A percentile compares a stretch with the other conserved stretches of the same genome.
These are phyloP conservation scores for Aspergillus pseudoviridinutans DNA, from an alignment of 2,329 filamentous ascomycete genomes.

Conservation along the genomic window DNA sequence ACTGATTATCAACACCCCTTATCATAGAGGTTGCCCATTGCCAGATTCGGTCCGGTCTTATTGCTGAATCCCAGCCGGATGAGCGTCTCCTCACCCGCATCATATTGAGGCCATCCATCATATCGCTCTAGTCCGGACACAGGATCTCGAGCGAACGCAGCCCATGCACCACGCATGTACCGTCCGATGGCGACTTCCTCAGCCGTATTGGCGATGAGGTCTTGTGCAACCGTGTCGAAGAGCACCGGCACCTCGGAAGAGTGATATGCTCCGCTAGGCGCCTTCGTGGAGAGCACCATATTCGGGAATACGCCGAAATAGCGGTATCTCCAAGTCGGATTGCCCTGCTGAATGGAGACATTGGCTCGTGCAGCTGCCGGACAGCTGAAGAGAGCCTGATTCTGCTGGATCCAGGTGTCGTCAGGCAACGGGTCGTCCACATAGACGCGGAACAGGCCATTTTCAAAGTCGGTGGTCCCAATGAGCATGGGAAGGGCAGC, in stretches of 20 bases:
- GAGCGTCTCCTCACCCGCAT: background rate
- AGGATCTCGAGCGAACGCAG: background rate
- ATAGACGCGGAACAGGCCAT: background rate
- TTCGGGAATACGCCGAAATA: too few relatives aligned
- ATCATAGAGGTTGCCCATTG: background rate
- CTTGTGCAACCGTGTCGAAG: background rate
- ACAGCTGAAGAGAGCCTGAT: background rate
- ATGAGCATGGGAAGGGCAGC: background rate
- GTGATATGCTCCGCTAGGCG: background rate
- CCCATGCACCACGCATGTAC: background rate
- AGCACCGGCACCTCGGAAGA: background rate
- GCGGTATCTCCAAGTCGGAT: too few relatives aligned
- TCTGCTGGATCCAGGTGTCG: background rate
- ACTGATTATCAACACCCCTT: background rate
- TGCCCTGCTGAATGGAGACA: too few relatives aligned
- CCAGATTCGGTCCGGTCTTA: background rate
- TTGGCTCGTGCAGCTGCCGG: background rate
- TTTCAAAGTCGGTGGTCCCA: background rate
- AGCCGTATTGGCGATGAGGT: background rate
- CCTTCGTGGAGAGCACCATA: background rate
- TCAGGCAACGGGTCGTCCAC: background rate
- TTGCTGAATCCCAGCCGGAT: background rate
- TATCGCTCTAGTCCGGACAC: background rate
- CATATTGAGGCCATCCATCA: background rate
- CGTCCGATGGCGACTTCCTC: background rate